phyloP scores from a whole-genome alignment of 1,284 basidiomycete species.

The Apiotrichum veenhuisii region DNA sequence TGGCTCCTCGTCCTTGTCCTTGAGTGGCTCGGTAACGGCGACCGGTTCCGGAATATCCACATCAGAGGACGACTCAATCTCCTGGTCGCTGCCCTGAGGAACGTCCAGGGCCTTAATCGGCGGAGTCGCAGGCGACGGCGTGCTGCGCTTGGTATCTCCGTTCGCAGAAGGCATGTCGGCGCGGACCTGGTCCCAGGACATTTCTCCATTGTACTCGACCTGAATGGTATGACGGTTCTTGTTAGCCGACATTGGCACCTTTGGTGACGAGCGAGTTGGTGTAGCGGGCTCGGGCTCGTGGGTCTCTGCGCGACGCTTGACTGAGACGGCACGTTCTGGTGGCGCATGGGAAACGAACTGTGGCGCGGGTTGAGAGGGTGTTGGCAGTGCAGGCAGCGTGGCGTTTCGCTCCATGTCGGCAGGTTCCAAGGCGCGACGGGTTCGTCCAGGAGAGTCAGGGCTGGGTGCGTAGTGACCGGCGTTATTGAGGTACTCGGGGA shows the following conservation, averaged over 20 bases:
- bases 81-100: constrained; percentile 15
- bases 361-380: not conserved
- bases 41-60: not conserved
- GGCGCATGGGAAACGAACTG: not conserved
- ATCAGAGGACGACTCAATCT: constrained; percentile 18
- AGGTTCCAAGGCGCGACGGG: not conserved
- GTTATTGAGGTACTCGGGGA: constrained; percentile 41
- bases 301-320: not conserved
- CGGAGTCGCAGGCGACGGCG: constrained; percentile 1
- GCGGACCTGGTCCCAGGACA: constrained; percentile 18
- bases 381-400: not conserved
- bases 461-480: constrained; percentile 20
- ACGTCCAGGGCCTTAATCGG: constrained; percentile 7
- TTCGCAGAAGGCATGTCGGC: constrained; percentile 17
- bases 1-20: constrained; percentile 22
- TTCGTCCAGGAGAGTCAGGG: not conserved
- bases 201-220: constrained; percentile 69
- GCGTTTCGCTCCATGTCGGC: constrained; percentile 2
- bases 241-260: constrained; percentile 40
- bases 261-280: constrained; percentile 4
- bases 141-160: not conserved
- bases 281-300: not conserved
- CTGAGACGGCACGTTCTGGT: not conserved
- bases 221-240: constrained; percentile 79
- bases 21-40: not conserved